Percentiles rank a stretch among this genome's conserved stretches.
Conservation (phyloP, 768 basidiomycete species). For the Psilocybe azurescens region DNA sequence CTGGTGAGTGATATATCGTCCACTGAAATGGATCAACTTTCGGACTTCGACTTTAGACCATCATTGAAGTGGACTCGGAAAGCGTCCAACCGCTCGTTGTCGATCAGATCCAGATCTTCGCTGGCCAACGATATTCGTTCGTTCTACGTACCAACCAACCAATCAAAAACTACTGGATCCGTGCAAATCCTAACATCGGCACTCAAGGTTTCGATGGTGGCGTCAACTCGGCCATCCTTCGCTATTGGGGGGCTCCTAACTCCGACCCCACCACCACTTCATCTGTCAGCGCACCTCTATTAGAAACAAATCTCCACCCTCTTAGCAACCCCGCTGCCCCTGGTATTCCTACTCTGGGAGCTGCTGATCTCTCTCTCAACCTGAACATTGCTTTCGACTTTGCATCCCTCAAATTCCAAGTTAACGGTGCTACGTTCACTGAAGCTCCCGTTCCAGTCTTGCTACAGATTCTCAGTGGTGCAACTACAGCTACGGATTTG, state of each 20-base stretch:
- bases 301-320: slow-evolving; percentile 42
- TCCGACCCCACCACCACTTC: slow-evolving; percentile 42
- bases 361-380: slow-evolving; percentile 40
- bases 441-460: slow-evolving; percentile 48
- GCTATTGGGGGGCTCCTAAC: slow-evolving; percentile 46
- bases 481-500: slow-evolving; percentile 36
- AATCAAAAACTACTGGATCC: slow-evolving; percentile 49
- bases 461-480: slow-evolving; percentile 50
- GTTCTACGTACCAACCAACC: slow-evolving; percentile 35
- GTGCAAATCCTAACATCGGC: slow-evolving; percentile 37
- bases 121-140: slow-evolving; percentile 57
- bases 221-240: slow-evolving; percentile 53
- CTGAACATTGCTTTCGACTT: slow-evolving; percentile 31
- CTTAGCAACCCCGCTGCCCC: slow-evolving; percentile 31
- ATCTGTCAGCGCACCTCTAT: slow-evolving; percentile 30
- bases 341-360: slow-evolving; percentile 36
- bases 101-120: slow-evolving; percentile 47
- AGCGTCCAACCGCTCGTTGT: slow-evolving; percentile 42
- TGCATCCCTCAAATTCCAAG: slow-evolving; percentile 22
- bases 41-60: slow-evolving; percentile 21
- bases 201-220: slow-evolving; percentile 20
- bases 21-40: background rate
- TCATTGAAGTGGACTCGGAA: slow-evolving; percentile 48
- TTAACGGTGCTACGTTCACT: slow-evolving; percentile 25
- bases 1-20: slow-evolving; percentile 27